Evolutionary conservation across 352 stramenopile genomes (phyloP), one percentile per base, ranked within the genome.

Genomic region (Phytopythium montanum): DNA sequence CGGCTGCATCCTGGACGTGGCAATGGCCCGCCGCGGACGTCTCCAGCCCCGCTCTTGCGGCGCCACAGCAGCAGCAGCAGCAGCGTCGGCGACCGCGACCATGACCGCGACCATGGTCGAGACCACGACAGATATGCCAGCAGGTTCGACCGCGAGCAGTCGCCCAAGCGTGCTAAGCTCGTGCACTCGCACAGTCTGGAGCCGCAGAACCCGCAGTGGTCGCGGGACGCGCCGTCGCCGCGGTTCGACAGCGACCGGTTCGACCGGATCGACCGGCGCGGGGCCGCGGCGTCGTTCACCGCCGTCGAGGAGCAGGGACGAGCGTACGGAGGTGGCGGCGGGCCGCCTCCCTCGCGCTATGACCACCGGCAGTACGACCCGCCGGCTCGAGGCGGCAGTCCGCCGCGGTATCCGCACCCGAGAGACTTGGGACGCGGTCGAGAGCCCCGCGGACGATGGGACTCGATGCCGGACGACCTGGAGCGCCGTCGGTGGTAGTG

Each of bases 181-280:
- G 60, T 83, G 41, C 81, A 92, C 39, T 73, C 79, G 46, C 78
- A 88, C 58, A 88, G 77, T 50, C 64, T 83, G 61, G 79, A 80
- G 34, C 66, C 66, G 0, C 71, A 79, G 31, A 76, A 85, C 50
- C 65, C 72, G 23, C 64, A 79, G 42, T 74, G 68, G 66, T 23
- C 31, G 42, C 68, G 59, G 10, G 70, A 71, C 54, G 62, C 39
- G 45, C 64, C 60, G 68, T 74, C 70, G 13, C 52, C 62, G 23
- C 62, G 54, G 42, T 66, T 55, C 44, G 51, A 51, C 51, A 60
- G 59, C 10, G 54, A 56, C 13, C 34, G 53, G 29, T 56, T 34
- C 51, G 51, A 56, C 18, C 51, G 51, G 13, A 46, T 56, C 31
- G 51, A 56, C 10, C 51, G 25, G 13, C 51, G 51, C 2, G 51